A percentile compares a stretch with the other conserved stretches of the same genome.
Evolutionary conservation across 192 early-diverging fungal genomes (phyloP).

Genomic region (Chytriomyces sp.): DNA sequence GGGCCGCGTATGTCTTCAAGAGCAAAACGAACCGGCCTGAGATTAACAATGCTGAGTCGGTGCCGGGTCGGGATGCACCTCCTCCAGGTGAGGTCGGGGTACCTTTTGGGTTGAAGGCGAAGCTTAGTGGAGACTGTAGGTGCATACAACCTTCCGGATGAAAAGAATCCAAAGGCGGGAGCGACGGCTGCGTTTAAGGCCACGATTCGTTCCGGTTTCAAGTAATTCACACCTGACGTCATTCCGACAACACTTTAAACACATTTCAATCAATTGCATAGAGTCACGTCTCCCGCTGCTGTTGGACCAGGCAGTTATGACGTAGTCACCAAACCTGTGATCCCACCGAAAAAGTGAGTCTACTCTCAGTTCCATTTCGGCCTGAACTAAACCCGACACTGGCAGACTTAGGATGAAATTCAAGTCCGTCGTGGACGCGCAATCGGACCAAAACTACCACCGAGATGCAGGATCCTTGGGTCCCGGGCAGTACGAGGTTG

Average conservation of each 20-base stretch:
- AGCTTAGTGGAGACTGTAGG: constrained; percentile 13
- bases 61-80: constrained; percentile 43
- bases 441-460: constrained; percentile 24
- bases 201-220: constrained; percentile 14
- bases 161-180: constrained; percentile 36
- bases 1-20: constrained; percentile 41
- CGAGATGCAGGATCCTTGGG: constrained; percentile 35
- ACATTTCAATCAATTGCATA: constrained; percentile 8
- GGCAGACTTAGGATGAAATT: constrained; percentile 33
- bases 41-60: constrained; percentile 38
- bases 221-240: constrained; percentile 3
- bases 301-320: constrained; percentile 42
- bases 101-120: neutral
- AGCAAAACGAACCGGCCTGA: constrained; percentile 40
- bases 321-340: neutral
- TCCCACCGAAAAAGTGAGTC: constrained; percentile 21
- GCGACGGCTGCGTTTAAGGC: constrained; percentile 46
- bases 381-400: constrained; percentile 1
- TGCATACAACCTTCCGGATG: constrained; percentile 34
- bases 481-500: constrained; percentile 48
- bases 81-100: constrained; percentile 45
- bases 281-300: neutral
- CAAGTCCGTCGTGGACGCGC: constrained; percentile 27
- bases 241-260: neutral
- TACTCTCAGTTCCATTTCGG: neutral